Conservation (phyloP, 2,329 filamentous ascomycete species). For the Stagonosporopsis rhizophila region DNA sequence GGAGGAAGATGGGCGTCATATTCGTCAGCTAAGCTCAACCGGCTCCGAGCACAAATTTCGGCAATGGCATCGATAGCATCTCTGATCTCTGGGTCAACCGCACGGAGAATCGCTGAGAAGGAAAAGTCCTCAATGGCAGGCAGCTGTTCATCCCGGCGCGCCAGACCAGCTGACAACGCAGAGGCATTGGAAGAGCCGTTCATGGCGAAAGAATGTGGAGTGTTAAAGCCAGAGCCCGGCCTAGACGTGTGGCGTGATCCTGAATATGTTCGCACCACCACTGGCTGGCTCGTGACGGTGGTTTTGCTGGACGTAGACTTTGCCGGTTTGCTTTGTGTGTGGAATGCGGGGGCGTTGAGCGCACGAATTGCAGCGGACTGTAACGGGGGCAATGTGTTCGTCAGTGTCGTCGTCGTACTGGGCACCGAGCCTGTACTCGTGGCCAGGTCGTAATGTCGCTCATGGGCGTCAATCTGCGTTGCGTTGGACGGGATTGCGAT, state of each 20-base stretch:
- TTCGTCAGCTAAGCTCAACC: slow-evolving; percentile 67
- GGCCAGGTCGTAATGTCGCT: slow-evolving; percentile 39
- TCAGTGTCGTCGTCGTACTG: slow-evolving; percentile 47
- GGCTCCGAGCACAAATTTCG: slow-evolving; percentile 68
- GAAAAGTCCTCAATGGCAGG: slow-evolving; percentile 62
- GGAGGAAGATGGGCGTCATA: slow-evolving; percentile 69
- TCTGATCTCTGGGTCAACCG: slow-evolving; percentile 65
- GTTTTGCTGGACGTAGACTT: slow-evolving; percentile 49
- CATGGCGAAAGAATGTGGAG: slow-evolving; percentile 44
- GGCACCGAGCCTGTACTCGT: slow-evolving; percentile 44
- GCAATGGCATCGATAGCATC: slow-evolving; percentile 67
- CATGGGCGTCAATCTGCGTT: slow-evolving; percentile 37
- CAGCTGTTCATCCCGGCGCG: slow-evolving; percentile 37
- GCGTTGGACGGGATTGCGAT: slow-evolving; percentile 13
- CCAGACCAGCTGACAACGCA: slow-evolving; percentile 41
- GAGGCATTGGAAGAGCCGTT: slow-evolving; percentile 36
- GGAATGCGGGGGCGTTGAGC: slow-evolving; percentile 49
- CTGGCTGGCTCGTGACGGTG: slow-evolving; percentile 53
- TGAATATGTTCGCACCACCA: slow-evolving; percentile 54
- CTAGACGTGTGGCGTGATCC: slow-evolving; percentile 44
- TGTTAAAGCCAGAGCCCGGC: slow-evolving; percentile 40
- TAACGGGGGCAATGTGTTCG: slow-evolving; percentile 46
- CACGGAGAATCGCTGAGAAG: slow-evolving; percentile 62
- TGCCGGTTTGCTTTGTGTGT: slow-evolving; percentile 40
- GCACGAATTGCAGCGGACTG: slow-evolving; percentile 49